These are phyloP conservation scores for Oryza nivara DNA, from an alignment of 176 grass and related monocot species.

Conservation along the genomic window DNA sequence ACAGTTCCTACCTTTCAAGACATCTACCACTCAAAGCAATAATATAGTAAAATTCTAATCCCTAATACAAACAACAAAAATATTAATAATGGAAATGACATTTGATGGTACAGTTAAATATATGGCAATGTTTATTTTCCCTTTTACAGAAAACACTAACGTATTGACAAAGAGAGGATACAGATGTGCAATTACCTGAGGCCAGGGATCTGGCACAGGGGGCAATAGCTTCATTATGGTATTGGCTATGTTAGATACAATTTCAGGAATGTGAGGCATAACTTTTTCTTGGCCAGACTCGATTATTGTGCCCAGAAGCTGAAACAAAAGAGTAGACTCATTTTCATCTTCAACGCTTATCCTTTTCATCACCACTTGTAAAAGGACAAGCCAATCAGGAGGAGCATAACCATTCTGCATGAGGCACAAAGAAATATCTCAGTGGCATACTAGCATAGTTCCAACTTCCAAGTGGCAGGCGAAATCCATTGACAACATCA, in stretches of 20 bases:
- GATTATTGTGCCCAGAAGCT: slow-evolving; percentile 80
- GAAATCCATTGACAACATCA: neutral
- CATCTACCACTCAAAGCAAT: neutral
- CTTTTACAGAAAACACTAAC: slow-evolving; percentile 20
- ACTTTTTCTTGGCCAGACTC: slow-evolving; percentile 69
- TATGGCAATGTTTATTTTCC: slow-evolving; percentile 1
- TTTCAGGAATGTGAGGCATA: slow-evolving; percentile 62
- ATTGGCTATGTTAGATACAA: slow-evolving; percentile 60
- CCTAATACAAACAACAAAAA: neutral
- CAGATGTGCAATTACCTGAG: slow-evolving; percentile 63
- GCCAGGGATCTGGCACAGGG: slow-evolving; percentile 74
- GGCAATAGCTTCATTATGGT: slow-evolving; percentile 62
- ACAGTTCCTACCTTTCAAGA: neutral
- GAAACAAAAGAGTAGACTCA: slow-evolving; percentile 79
- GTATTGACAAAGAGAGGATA: slow-evolving; percentile 23
- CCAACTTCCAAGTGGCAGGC: slow-evolving; percentile 38
- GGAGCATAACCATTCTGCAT: slow-evolving; percentile 71
- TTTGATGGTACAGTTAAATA: slow-evolving; percentile 4
- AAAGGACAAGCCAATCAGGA: slow-evolving; percentile 68
- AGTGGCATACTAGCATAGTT: slow-evolving; percentile 35
- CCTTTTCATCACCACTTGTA: slow-evolving; percentile 64
- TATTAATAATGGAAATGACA: slow-evolving; percentile 11
- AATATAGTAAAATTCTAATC: neutral
- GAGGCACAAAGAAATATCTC: slow-evolving; percentile 32
- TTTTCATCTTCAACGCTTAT: slow-evolving; percentile 65